phyloP scores from a whole-genome alignment of 768 basidiomycete genomes.

The Dacryopinax primogenitus region DNA sequence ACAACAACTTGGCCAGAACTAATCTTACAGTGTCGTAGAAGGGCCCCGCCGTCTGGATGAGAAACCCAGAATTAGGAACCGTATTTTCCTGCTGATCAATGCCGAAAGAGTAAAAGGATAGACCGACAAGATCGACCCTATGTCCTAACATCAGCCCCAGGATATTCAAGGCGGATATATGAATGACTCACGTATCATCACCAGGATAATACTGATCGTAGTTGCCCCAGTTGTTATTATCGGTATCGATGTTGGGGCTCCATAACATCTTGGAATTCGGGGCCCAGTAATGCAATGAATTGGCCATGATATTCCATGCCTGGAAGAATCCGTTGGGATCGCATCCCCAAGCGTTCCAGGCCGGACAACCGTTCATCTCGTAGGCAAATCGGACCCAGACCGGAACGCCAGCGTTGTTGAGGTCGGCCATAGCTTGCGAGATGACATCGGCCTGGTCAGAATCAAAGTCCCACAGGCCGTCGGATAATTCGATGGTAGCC shows the following conservation, averaged over 20 bases:
- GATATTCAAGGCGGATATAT: background rate
- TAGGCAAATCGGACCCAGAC: slow-evolving; percentile 18
- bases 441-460: slow-evolving; percentile 14
- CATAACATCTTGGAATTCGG: slow-evolving; percentile 6
- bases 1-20: slow-evolving; percentile 7
- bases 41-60: slow-evolving; percentile 2
- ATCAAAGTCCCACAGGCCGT: slow-evolving; percentile 9
- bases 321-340: slow-evolving; percentile 11
- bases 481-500: slow-evolving; percentile 14
- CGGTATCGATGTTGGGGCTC: slow-evolving; percentile 15
- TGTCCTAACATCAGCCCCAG: background rate
- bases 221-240: slow-evolving; percentile 11
- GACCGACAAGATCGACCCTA: slow-evolving; percentile 14
- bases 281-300: background rate
- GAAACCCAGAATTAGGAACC: background rate
- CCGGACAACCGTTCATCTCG: slow-evolving; percentile 15
- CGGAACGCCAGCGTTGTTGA: slow-evolving; percentile 13
- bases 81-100: slow-evolving; percentile 7
- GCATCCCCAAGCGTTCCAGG: slow-evolving; percentile 15
- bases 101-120: slow-evolving; percentile 14
- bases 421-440: slow-evolving; percentile 10
- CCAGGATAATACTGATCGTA: slow-evolving; percentile 16
- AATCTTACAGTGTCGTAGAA: background rate
- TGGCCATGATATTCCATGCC: slow-evolving; percentile 8
- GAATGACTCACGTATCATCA: slow-evolving; percentile 13